Evolutionary conservation across 2,329 filamentous ascomycete species (phyloP).

Genomic region (Karstenula rhodostoma): DNA sequence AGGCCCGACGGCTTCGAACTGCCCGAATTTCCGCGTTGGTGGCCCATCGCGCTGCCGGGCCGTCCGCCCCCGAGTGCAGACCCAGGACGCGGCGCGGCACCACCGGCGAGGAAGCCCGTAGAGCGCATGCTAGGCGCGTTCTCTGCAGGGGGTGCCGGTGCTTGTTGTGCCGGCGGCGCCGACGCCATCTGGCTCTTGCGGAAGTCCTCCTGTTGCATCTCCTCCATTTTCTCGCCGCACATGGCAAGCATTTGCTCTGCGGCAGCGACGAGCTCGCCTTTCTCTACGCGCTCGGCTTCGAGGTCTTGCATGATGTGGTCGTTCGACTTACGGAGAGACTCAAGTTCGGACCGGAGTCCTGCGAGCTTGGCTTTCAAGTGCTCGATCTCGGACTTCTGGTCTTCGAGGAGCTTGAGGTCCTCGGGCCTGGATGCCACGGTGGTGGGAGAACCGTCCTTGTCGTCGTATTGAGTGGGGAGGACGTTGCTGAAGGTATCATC

Average conservation of each 20-base stretch:
- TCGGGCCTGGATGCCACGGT: conserved; percentile 37
- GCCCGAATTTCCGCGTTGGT: conserved; percentile 24
- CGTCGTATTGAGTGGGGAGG: conserved; percentile 31
- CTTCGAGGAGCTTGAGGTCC: conserved; percentile 63
- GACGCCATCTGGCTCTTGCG: conserved; percentile 59
- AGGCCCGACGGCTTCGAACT: conserved; percentile 64
- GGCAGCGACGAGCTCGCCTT: conserved; percentile 80
- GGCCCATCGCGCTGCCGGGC: conserved; percentile 36
- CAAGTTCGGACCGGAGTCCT: conserved; percentile 76
- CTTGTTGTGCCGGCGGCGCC: conserved; percentile 21
- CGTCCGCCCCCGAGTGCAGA: conserved; percentile 37
- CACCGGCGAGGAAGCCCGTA: conserved; percentile 43
- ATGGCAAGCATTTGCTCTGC: conserved; percentile 86
- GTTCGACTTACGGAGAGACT: conserved; percentile 74
- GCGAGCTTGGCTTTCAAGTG: conserved; percentile 77
- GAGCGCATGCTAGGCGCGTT: conserved; percentile 36
- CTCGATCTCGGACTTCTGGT: conserved; percentile 71
- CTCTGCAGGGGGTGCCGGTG: conserved; percentile 23
- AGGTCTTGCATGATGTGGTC: conserved; percentile 70
- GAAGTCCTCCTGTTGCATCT: conserved; percentile 53
- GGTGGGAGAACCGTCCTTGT: conserved; percentile 22
- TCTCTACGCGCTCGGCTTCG: conserved; percentile 79
- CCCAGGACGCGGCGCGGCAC: conserved; percentile 32
- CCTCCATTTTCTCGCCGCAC: conserved; percentile 56
- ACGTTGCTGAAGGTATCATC: conserved; percentile 72